Conservation (phyloP, 1,139 yeast genomes). For the Schwanniomyces etchellsii region DNA sequence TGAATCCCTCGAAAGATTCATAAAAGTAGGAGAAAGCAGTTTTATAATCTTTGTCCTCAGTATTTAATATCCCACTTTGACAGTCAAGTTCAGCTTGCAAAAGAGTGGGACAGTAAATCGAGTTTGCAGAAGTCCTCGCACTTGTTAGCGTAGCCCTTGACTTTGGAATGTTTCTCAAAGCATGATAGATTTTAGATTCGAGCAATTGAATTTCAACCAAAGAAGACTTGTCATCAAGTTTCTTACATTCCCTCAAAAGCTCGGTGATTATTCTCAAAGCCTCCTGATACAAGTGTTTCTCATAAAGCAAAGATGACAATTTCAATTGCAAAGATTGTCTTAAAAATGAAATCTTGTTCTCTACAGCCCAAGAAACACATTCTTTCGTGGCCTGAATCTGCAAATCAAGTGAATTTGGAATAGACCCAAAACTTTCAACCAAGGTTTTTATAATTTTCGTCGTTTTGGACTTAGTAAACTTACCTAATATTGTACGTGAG, state of each 20-base stretch:
- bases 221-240: conserved; percentile 91
- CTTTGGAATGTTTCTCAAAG: conserved; percentile 87
- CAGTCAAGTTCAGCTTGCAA: conserved; percentile 92
- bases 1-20: conserved; percentile 89
- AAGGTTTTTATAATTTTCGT: conserved; percentile 78
- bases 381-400: conserved; percentile 75
- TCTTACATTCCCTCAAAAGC: conserved; percentile 79
- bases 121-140: conserved; percentile 94
- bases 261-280: conserved; percentile 69
- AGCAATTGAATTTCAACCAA: conserved; percentile 92
- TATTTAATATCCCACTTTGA: conserved; percentile 93
- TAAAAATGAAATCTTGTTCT: conserved; percentile 79
- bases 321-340: conserved; percentile 86
- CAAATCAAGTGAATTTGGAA: conserved; percentile 62
- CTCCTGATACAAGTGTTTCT: conserved; percentile 59
- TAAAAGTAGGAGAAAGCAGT: conserved; percentile 94
- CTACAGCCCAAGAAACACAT: conserved; percentile 82
- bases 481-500: conserved; percentile 63
- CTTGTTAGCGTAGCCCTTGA: conserved; percentile 89
- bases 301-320: conserved; percentile 68
- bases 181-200: conserved; percentile 87
- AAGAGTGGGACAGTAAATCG: conserved; percentile 92
- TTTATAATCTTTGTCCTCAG: conserved; percentile 94
- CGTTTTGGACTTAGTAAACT: conserved; percentile 88
- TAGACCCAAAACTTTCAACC: conserved; percentile 70